Evolutionary conservation across 2,329 filamentous ascomycete genomes (phyloP).

Genomic region (Colletotrichum musae): DNA sequence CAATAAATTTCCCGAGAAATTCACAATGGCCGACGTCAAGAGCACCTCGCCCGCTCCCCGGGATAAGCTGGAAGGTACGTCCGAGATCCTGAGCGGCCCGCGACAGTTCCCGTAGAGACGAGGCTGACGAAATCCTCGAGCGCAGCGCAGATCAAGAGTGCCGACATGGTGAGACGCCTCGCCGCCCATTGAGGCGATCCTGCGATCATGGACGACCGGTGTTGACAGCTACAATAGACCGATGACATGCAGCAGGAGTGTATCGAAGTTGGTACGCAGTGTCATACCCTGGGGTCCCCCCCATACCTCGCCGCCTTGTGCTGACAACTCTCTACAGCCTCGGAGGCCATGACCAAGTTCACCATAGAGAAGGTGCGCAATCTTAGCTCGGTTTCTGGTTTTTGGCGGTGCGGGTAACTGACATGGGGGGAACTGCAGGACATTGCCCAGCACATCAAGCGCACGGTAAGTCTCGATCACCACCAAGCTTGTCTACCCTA

Average conservation of each 20-base stretch:
- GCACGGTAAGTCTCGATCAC: slow-evolving; percentile 73
- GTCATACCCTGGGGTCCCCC: slow-evolving; percentile 7
- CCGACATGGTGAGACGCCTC: slow-evolving; percentile 85
- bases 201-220: slow-evolving; percentile 7
- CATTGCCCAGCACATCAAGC: slow-evolving; percentile 96
- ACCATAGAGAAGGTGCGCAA: slow-evolving; percentile 71
- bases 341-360: slow-evolving; percentile 75
- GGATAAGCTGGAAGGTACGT: slow-evolving; percentile 83
- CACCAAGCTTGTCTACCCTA: slow-evolving; percentile 6
- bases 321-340: slow-evolving; percentile 58
- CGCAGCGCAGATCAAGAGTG: slow-evolving; percentile 95
- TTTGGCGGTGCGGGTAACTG: slow-evolving; percentile 26
- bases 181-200: neutral
- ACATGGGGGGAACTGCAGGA: slow-evolving; percentile 69
- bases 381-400: neutral
- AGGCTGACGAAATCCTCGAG: slow-evolving; percentile 21
- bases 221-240: slow-evolving; percentile 71
- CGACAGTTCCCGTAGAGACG: slow-evolving; percentile 23
- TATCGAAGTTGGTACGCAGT: slow-evolving; percentile 89
- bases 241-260: slow-evolving; percentile 98
- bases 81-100: slow-evolving; percentile 7
- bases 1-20: neutral
- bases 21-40: slow-evolving; percentile 57
- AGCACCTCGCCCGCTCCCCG: slow-evolving; percentile 64
- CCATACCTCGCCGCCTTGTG: slow-evolving; percentile 15